Evolutionary conservation across 345 rosid species (phyloP).

Genomic region (Pistacia integerrima): DNA sequence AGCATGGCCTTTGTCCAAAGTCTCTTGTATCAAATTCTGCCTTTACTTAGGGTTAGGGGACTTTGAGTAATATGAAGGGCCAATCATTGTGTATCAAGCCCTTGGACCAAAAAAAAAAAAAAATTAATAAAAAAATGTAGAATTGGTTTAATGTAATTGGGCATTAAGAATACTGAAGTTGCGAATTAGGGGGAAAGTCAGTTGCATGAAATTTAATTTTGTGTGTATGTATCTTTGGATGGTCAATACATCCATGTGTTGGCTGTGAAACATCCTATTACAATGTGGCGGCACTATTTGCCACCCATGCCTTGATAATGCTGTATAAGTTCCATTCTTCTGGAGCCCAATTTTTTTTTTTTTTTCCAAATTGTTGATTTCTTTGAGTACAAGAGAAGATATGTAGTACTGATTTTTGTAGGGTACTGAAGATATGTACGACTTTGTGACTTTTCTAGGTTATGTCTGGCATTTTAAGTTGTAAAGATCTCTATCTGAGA

Average conservation of each 20-base stretch:
- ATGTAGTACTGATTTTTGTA: too few species aligned
- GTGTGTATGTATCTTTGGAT: not conserved
- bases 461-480: not conserved
- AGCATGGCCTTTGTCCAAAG: not conserved
- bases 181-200: not conserved
- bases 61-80: not conserved
- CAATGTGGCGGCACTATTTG: too few species aligned
- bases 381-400: too few species aligned
- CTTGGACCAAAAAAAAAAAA: not conserved
- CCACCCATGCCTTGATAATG: too few species aligned
- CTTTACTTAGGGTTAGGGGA: not conserved
- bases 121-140: not conserved
- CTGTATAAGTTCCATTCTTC: not conserved
- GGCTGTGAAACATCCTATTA: too few species aligned
- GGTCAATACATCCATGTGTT: not conserved
- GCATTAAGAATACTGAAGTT: too few species aligned
- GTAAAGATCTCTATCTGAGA: not conserved
- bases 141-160: not conserved
- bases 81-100: not conserved
- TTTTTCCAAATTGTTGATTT: too few species aligned
- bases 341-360: not conserved
- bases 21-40: not conserved
- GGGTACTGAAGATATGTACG: not conserved
- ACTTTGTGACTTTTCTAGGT: too few species aligned
- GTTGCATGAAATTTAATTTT: not conserved